phyloP scores from a whole-genome alignment of 352 stramenopile genomes.

The Elongisporangium undulatum region DNA sequence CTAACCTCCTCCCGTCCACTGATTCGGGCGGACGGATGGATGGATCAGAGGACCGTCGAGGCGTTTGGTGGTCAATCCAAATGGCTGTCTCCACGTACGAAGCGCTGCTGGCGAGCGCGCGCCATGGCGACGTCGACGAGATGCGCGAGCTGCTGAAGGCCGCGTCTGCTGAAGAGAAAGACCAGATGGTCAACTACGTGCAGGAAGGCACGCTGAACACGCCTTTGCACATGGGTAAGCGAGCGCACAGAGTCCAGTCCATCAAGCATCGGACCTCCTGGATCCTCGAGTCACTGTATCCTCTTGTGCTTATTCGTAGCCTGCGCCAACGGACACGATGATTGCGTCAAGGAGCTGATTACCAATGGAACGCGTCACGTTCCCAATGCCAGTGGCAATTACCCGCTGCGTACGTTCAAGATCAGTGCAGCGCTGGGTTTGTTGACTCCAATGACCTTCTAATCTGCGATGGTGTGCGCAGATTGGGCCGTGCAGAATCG shows the following conservation, averaged over 20 bases:
- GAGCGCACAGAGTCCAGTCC: too few relatives aligned
- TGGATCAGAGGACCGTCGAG: background rate
- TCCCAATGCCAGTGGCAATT: constrained; percentile 72
- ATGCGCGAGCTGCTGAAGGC: constrained; percentile 41
- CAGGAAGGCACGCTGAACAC: constrained; percentile 76
- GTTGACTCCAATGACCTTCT: background rate
- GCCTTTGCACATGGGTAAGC: constrained; percentile 79
- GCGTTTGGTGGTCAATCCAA: background rate
- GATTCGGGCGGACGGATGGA: background rate
- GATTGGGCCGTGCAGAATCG: constrained; percentile 89
- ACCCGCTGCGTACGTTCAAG: constrained; percentile 56
- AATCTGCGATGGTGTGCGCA: constrained; percentile 8
- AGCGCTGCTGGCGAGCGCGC: constrained; percentile 61
- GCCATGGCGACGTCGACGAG: constrained; percentile 64
- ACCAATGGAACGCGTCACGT: constrained; percentile 46
- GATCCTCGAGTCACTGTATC: background rate
- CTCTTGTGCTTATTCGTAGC: constrained; percentile 21
- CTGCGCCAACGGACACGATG: constrained; percentile 70
- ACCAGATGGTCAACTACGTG: constrained; percentile 62
- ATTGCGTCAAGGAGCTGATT: constrained; percentile 64
- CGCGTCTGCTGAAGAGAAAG: constrained; percentile 7
- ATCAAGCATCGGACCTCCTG: background rate
- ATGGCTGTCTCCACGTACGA: constrained; percentile 9
- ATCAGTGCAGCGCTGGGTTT: background rate
- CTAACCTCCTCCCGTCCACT: background rate